Evolutionary conservation across 257 asterid species (phyloP), one percentile per base, ranked within the genome.

Genomic region (Haberlea rhodopensis): DNA sequence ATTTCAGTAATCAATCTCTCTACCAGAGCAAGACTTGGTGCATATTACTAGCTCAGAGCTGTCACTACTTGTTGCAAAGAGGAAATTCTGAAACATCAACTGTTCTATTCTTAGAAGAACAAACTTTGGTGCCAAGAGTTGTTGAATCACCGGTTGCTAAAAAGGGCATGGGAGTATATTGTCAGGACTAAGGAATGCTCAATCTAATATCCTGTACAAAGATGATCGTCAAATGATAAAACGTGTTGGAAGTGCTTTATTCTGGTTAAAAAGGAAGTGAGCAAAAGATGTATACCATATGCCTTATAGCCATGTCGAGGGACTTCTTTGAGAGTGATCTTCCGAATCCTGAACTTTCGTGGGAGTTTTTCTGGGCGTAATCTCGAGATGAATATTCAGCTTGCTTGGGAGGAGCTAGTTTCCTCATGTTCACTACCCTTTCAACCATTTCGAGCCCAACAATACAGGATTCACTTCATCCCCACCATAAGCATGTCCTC

Each of bases 341-440:
- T 27, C 97, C 97, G 2, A 90, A 90, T 20, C 97, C 91, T 6
- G 88, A 79, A 16, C 75, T 81, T 8, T 76, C 89, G 7, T 71
- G 76, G 25, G 81, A 75, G 19, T 84, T 72, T 65, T 85, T 85
- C 84, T 70, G 73, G 13, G 71, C 18, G 53, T 71, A 80, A 5
- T 80, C 80, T 5, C 67, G 51, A 71, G 79, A 67, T 22, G 65
- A 45, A 24, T 66, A 67, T 11, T 65, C 82, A 7, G 80, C 87
- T 61, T 68, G 84, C 60, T 87, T 90, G 0, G 97, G 92, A 28
- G 97, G 97, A 67, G 89, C 97, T 34, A 90, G 74, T 75, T 85
- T 90, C 79, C 97, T 83, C 96, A 87, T 90, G 82, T 85, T 87
- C 52, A 90, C 97, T 6, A 90, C 97, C 68, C 95, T 71, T 54